Evolutionary conservation across 371 early-diverging fungal species (phyloP), one percentile per base, ranked within the genome.

Genomic region (Actinomortierella ambigua): DNA sequence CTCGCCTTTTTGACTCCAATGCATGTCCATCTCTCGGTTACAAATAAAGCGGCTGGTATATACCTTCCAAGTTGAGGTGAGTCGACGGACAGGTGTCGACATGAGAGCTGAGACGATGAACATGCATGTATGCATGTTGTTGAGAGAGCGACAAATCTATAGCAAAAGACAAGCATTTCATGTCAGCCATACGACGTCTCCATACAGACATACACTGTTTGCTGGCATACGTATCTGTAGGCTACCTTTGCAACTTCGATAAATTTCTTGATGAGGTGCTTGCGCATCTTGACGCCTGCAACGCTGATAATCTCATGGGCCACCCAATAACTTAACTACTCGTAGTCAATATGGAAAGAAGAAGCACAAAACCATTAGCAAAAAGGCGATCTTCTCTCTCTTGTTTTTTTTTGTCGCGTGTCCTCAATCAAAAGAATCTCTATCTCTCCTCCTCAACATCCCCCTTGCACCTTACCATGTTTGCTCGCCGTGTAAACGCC

Each of bases 261-360:
- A 50, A 82, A 82, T 66, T 82, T 82, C 28, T 80, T 79, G 47
- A 85, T 67, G 46, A 85, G 50, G 41, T 68, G 61, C 28, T 78
- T 73, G 15, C 85, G 62, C 0, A 53, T 55, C 62, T 82, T 83
- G 27, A 64, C 50, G n/a, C 59, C 62, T 17, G 61, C 61, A 13
- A 73, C 40, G 22, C 73, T 78, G 56, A 81, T 75, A 26, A 85
- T 76, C 60, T 85, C 85, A 40, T 82, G 68, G 3, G 82, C 77
- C 4, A 85, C 80, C 85, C 85, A 85, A 55, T 84, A 82, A 23
- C 83, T 79, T 9, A 81, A 55, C 79, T 67, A 68, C 62, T 9
- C 8, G 3, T 26, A 11, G 44, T 57, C 22, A 52, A 27, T 22
- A 17, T 15, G 34, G 27, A 40, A 51, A 55, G 18, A 46, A 9